These are phyloP conservation scores for Colletotrichum brevisporum DNA, from an alignment of 2,329 filamentous ascomycete genomes.

Conservation along the genomic window DNA sequence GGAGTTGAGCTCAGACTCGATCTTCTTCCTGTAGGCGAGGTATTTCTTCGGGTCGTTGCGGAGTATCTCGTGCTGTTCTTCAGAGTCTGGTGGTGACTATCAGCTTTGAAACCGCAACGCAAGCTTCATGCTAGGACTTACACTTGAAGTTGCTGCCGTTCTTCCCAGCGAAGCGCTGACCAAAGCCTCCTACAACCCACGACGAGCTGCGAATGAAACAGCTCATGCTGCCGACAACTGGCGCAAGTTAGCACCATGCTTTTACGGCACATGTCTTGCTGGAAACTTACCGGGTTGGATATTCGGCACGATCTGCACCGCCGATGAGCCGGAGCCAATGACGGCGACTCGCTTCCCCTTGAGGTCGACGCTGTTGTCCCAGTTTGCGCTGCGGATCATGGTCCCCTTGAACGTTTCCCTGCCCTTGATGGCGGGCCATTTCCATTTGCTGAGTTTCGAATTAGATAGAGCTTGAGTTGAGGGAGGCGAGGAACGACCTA, in stretches of 20 bases:
- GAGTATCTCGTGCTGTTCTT: slow-evolving; percentile 61
- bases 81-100: slow-evolving; percentile 37
- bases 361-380: slow-evolving; percentile 46
- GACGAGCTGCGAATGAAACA: slow-evolving; percentile 55
- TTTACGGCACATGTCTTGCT: neutral
- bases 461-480: neutral
- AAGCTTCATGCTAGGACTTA: slow-evolving; percentile 41
- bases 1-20: slow-evolving; percentile 65
- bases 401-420: slow-evolving; percentile 47
- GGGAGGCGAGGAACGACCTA: slow-evolving; percentile 50
- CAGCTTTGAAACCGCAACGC: neutral
- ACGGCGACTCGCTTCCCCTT: slow-evolving; percentile 48
- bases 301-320: slow-evolving; percentile 50
- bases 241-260: neutral
- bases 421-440: slow-evolving; percentile 50
- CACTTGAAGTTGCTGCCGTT: slow-evolving; percentile 62
- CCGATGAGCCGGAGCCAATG: slow-evolving; percentile 48
- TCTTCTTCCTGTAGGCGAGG: slow-evolving; percentile 62
- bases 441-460: slow-evolving; percentile 42
- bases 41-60: slow-evolving; percentile 69
- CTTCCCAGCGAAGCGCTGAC: slow-evolving; percentile 60
- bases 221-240: slow-evolving; percentile 31
- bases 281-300: slow-evolving; percentile 41
- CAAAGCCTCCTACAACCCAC: slow-evolving; percentile 64
- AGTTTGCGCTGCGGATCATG: slow-evolving; percentile 49